Percentiles rank a stretch among this genome's conserved stretches.
These are phyloP conservation scores for Mitragyna speciosa DNA, from an alignment of 257 asterid genomes.

Conservation along the genomic window DNA sequence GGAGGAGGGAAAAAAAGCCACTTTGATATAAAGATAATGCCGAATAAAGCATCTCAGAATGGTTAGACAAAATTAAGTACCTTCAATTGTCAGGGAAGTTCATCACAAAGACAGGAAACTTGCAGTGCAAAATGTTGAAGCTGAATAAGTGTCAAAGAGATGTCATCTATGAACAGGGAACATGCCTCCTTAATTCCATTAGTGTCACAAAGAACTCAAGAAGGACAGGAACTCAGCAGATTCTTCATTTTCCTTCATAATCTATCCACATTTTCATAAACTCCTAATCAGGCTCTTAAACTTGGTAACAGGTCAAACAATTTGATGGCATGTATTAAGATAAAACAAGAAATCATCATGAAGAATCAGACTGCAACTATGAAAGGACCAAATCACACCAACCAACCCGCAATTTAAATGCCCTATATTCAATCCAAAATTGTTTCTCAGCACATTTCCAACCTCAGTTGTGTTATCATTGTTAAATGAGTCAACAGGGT, in stretches of 20 bases:
- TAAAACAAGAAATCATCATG: neutral
- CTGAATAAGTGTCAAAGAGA: constrained; percentile 15
- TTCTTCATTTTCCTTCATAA: constrained; percentile 49
- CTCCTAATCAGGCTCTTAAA: neutral
- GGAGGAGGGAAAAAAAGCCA: too few species aligned
- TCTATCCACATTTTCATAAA: constrained; percentile 26
- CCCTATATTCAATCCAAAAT: neutral
- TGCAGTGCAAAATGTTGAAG: constrained; percentile 20
- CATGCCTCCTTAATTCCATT: constrained; percentile 19
- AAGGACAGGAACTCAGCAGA: constrained; percentile 42
- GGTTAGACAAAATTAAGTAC: constrained; percentile 8
- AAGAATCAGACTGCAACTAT: neutral
- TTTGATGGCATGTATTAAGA: neutral
- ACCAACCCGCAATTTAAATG: neutral
- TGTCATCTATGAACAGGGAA: constrained; percentile 9
- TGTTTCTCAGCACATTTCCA: neutral
- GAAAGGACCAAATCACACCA: neutral
- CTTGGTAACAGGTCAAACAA: neutral
- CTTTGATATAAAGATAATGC: neutral
- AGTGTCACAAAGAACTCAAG: constrained; percentile 30
- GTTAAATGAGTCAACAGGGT: neutral
- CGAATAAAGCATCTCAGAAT: constrained; percentile 5
- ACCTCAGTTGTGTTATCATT: neutral
- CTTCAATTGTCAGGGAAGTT: constrained; percentile 21
- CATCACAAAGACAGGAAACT: constrained; percentile 17